These are phyloP conservation scores for Grosmannia huntii DNA, from an alignment of 2,329 filamentous ascomycete species.

Conservation along the genomic window DNA sequence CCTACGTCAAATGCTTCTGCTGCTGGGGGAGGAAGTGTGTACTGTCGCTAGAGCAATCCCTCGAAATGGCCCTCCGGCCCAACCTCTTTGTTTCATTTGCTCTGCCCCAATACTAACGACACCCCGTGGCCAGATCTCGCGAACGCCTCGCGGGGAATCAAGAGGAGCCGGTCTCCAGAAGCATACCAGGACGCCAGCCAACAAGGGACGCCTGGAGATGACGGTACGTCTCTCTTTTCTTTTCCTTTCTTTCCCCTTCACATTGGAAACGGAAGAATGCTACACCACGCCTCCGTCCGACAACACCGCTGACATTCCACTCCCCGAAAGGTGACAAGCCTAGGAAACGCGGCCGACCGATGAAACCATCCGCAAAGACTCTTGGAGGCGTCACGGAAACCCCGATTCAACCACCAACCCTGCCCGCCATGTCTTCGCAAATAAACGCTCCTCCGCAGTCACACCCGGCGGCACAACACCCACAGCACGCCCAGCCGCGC, in stretches of 20 bases:
- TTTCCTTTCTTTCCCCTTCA: neutral
- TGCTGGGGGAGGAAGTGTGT: neutral
- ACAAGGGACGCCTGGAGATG: constrained; percentile 49
- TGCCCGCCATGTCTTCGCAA: constrained; percentile 10
- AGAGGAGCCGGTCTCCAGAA: constrained; percentile 68
- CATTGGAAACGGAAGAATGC: no score
- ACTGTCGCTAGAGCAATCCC: neutral
- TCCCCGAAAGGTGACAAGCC: constrained; percentile 29
- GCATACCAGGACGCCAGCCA: constrained; percentile 41
- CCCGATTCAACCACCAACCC: constrained; percentile 24
- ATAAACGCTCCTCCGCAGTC: constrained; percentile 2
- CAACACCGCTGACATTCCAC: neutral
- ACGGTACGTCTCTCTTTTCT: constrained; percentile 46
- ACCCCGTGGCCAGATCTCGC: constrained; percentile 8
- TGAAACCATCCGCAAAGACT: constrained; percentile 38
- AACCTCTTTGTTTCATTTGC: constrained; percentile 17
- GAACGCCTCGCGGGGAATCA: constrained; percentile 47
- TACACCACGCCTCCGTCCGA: neutral
- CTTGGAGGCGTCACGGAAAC: constrained; percentile 42
- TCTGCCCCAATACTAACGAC: constrained; percentile 1
- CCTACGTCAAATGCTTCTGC: neutral
- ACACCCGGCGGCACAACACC: constrained; percentile 1
- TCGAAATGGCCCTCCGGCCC: constrained; percentile 5
- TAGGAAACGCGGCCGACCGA: constrained; percentile 48
- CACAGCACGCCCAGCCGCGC: neutral